Evolutionary conservation across 176 grass and related monocot genomes (phyloP), one percentile per base, ranked within the genome.

Genomic region (Avena eriantha): DNA sequence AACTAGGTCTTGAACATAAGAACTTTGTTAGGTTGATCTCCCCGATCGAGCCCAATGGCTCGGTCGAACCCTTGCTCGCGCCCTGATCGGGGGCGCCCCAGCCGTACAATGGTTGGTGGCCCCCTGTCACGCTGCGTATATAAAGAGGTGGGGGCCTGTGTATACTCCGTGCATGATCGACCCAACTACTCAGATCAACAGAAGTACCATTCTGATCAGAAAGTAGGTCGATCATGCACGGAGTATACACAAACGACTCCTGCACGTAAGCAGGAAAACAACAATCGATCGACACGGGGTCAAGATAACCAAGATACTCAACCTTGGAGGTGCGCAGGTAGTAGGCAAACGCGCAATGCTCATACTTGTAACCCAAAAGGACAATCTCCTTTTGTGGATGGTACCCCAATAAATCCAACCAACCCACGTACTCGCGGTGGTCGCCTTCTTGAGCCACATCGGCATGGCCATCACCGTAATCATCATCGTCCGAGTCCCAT

Each of bases 371-470:
- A n/a, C 70, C 43, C 10, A 73, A 73, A 6, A 73, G 24, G 2
- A 73, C 43, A 24, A 73, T 49, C n/a, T 49, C 70, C 70, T 73
- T 73, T 9, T 9, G 2, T 48, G 69, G 69, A 46, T 72, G 69
- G 21, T 72, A 72, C 39, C 69, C 69, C n/a, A 73, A 16, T n/a
- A 73, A 24, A 48, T 73, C 70, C 43, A 73, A 24, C 70, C 70
- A 73, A 49, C 70, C 70, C 43, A 73, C 50, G 46, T 29, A 29
- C 45, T 3, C 14, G 2, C 1, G n/a, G 2, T 7, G 3, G 11
- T 6, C n/a, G 43, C 15, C 65, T 68, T 35, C 24, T 65, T 65
- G 31, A 7, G 2, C 2, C 7, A 36, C 29, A 68, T 68, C 1
- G 14, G 5, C 61, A 14, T 14, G 26, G 17, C 26, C 26, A 17